Evolutionary conservation across 176 grass and related monocot genomes (phyloP).

Genomic region (Poa pratensis): DNA sequence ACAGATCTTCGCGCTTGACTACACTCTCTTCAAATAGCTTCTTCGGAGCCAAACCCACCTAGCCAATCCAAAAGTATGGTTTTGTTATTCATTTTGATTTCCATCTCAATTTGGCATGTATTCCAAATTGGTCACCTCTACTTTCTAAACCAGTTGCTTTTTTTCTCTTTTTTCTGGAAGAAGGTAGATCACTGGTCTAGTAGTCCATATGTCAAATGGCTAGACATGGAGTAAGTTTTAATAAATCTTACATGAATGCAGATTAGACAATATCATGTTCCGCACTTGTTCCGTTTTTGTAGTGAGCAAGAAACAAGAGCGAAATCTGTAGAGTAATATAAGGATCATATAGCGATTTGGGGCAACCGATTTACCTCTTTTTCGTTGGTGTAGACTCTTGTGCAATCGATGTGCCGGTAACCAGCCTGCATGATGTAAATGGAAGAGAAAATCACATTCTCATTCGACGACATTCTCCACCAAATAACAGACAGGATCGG

Average conservation of each 20-base stretch:
- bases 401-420: slow-evolving; percentile 92
- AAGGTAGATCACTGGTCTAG: background rate
- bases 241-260: background rate
- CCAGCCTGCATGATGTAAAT: slow-evolving; percentile 56
- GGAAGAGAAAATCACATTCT: background rate
- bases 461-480: background rate
- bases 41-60: slow-evolving; percentile 70
- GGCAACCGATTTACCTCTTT: slow-evolving; percentile 66
- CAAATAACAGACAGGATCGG: background rate
- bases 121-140: background rate
- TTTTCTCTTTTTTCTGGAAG: too few relatives aligned
- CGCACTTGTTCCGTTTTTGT: background rate
- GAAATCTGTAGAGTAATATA: background rate
- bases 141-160: background rate
- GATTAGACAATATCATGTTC: background rate
- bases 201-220: background rate
- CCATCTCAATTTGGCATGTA: background rate
- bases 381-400: slow-evolving; percentile 68
- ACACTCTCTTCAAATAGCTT: slow-evolving; percentile 70
- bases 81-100: background rate
- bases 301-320: background rate
- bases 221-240: background rate
- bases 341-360: too few relatives aligned
- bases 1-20: slow-evolving; percentile 76
- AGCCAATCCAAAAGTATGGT: slow-evolving; percentile 15